Conservation (phyloP, 345 rosid species). For the Aquilaria yunnanensis region DNA sequence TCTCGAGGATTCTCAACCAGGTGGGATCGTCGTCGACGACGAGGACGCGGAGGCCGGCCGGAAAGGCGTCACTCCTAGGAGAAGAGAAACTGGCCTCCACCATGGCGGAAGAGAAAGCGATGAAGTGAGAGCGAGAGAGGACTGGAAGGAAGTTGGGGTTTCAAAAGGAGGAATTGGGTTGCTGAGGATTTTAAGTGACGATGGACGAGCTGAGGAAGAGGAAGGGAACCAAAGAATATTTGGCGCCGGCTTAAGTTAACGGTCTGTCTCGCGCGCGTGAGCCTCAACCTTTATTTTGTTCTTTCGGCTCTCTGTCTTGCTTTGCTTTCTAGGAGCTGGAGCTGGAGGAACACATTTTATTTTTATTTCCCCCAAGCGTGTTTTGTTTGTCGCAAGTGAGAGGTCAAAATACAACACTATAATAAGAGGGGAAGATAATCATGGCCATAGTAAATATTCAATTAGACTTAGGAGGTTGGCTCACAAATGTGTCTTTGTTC, state of each 20-base stretch:
- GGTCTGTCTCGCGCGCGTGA: conserved; percentile 37
- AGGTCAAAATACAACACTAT: too few species aligned
- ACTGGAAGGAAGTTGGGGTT: conserved; percentile 19
- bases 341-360: not conserved
- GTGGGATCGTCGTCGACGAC: conserved; percentile 96
- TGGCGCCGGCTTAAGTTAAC: conserved; percentile 52
- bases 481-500: too few species aligned
- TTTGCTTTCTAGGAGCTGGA: not conserved
- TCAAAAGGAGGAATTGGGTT: conserved; percentile 11
- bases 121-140: not conserved
- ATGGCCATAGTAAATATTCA: too few species aligned
- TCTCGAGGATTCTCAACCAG: conserved; percentile 95
- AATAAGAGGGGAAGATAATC: too few species aligned
- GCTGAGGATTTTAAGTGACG: not conserved
- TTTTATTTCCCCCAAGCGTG: not conserved
- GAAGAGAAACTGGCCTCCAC: conserved; percentile 71
- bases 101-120: conserved; percentile 16
- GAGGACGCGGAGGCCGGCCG: conserved; percentile 90
- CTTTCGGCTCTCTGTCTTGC: not conserved
- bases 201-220: conserved; percentile 2
- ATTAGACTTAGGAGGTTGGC: too few species aligned
- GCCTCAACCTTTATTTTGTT: conserved; percentile 2
- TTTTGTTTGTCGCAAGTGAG: not conserved
- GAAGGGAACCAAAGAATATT: conserved; percentile 26
- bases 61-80: conserved; percentile 49